These are phyloP conservation scores for Exobasidium cylindrosporum DNA, from an alignment of 1,284 basidiomycete species.

Conservation along the genomic window DNA sequence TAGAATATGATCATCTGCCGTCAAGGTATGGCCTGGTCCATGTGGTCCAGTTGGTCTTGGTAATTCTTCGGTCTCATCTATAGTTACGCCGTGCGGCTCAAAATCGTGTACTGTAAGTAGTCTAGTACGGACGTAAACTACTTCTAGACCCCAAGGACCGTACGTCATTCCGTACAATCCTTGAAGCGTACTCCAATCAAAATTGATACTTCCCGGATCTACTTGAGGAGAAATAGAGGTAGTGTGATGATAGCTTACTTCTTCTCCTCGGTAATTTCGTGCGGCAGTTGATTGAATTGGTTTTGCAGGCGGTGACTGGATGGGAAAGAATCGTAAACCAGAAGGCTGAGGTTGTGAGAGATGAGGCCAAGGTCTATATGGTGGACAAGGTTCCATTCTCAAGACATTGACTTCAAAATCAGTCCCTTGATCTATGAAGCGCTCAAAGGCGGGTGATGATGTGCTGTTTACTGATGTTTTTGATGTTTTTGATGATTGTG, in stretches of 20 bases:
- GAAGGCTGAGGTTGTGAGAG: slow-evolving; percentile 19
- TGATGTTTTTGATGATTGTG: background rate
- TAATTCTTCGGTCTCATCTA: background rate
- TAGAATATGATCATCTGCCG: background rate
- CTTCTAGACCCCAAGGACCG: slow-evolving; percentile 38
- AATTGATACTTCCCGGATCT: slow-evolving; percentile 23
- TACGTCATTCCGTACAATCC: slow-evolving; percentile 40
- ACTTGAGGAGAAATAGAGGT: slow-evolving; percentile 19
- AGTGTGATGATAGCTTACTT: slow-evolving; percentile 12
- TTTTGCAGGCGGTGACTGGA: slow-evolving; percentile 9
- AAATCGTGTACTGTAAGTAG: slow-evolving; percentile 34
- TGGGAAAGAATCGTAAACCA: slow-evolving; percentile 19
- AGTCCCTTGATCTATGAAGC: slow-evolving; percentile 19
- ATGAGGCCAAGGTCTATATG: slow-evolving; percentile 29
- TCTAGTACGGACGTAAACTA: slow-evolving; percentile 35
- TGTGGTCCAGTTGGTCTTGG: background rate
- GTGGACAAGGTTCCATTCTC: slow-evolving; percentile 32
- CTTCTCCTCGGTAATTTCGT: slow-evolving; percentile 3
- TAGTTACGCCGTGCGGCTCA: slow-evolving; percentile 16
- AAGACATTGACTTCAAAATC: slow-evolving; percentile 23
- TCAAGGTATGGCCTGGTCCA: background rate
- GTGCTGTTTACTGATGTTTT: background rate
- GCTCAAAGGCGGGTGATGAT: background rate
- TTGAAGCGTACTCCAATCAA: slow-evolving; percentile 33
- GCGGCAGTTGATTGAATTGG: background rate